These are phyloP conservation scores for Cladosporium sp. DNA, from an alignment of 2,329 filamentous ascomycete species.

Conservation along the genomic window DNA sequence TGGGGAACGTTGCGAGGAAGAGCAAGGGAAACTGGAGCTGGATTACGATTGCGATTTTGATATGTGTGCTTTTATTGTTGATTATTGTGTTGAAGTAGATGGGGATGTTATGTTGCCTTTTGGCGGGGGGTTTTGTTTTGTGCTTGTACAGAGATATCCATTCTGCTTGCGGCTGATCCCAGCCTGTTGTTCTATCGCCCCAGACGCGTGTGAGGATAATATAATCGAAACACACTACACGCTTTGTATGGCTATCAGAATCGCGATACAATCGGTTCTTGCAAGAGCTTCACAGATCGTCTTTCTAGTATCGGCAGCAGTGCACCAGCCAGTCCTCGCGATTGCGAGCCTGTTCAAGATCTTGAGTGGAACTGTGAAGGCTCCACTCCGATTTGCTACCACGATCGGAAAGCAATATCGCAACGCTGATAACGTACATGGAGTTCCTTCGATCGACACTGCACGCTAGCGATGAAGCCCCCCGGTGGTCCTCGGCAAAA, in stretches of 20 bases:
- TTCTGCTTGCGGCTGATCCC: background rate
- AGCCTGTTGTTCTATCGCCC: background rate
- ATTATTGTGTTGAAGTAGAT: conserved; percentile 84
- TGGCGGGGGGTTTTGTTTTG: conserved; percentile 67
- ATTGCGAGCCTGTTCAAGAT: background rate
- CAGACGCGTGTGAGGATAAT: background rate
- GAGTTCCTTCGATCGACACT: background rate
- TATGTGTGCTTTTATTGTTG: conserved; percentile 77
- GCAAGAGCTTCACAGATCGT: background rate
- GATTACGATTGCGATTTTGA: conserved; percentile 75
- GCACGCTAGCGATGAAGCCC: conserved; percentile 5
- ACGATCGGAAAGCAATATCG: background rate
- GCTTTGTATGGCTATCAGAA: background rate
- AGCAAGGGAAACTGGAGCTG: conserved; percentile 87
- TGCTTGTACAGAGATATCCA: conserved; percentile 72
- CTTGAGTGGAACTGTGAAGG: background rate
- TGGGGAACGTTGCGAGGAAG: conserved; percentile 71
- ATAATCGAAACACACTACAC: background rate
- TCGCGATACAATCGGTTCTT: background rate
- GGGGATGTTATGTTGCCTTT: conserved; percentile 66
- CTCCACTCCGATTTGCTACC: background rate
- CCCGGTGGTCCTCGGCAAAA: conserved; percentile 9
- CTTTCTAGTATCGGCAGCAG: background rate
- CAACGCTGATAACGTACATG: background rate
- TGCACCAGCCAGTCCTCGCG: background rate